Conservation (phyloP, 1,284 basidiomycete species). For the Rhodotorula sp. region DNA sequence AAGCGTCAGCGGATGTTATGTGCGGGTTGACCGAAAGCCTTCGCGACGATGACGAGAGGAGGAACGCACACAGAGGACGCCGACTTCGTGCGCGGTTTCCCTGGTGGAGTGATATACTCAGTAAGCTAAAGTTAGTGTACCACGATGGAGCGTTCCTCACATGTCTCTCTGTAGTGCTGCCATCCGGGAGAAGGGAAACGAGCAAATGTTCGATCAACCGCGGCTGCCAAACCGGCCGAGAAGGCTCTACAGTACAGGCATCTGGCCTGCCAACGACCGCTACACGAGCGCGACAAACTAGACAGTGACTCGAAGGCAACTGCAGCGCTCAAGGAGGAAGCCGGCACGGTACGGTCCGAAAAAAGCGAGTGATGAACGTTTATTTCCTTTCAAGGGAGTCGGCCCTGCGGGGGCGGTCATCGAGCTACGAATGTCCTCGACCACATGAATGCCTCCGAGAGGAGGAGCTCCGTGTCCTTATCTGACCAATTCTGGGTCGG, state of each 20-base stretch:
- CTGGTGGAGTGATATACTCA: neutral
- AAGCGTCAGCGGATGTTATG: neutral
- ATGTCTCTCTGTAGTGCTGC: neutral
- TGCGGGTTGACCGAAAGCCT: neutral
- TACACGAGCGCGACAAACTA: neutral
- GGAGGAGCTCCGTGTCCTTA: constrained; percentile 88
- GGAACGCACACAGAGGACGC: constrained; percentile 15
- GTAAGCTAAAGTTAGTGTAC: neutral
- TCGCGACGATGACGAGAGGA: neutral
- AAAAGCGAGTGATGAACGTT: neutral
- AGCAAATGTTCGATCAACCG: too few species aligned
- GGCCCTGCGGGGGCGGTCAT: neutral
- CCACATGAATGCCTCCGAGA: constrained; percentile 88
- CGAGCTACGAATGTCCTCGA: constrained; percentile 38
- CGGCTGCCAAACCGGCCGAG: too few species aligned
- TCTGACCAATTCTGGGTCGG: constrained; percentile 95
- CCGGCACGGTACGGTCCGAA: too few species aligned
- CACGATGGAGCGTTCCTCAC: too few species aligned
- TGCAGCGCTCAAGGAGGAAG: neutral
- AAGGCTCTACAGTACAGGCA: too few species aligned
- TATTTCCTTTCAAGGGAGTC: neutral
- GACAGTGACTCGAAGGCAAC: neutral
- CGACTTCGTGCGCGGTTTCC: constrained; percentile 25
- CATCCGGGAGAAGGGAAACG: neutral
- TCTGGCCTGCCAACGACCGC: too few species aligned